Conservation (phyloP, 306 rosid species). For the Cucurbita ficifolia region DNA sequence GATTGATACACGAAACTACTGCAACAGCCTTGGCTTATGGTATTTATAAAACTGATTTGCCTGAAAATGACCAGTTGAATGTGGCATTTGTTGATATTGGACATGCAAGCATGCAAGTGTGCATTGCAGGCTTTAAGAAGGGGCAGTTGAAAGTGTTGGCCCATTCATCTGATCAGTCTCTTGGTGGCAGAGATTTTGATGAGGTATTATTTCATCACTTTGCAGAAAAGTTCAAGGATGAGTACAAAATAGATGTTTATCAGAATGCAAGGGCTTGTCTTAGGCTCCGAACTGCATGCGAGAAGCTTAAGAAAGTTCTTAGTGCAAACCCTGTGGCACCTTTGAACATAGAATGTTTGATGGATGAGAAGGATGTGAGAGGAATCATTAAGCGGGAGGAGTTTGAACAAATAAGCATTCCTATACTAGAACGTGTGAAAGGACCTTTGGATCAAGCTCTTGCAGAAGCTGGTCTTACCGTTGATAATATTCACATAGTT, state of each 20-base stretch:
- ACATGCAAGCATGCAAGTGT: conserved; percentile 93
- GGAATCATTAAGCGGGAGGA: conserved; percentile 87
- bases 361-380: conserved; percentile 90
- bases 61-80: conserved; percentile 67
- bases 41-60: conserved; percentile 84
- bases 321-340: conserved; percentile 95
- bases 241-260: conserved; percentile 70
- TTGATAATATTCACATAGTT: conserved; percentile 57
- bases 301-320: conserved; percentile 84
- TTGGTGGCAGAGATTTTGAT: conserved; percentile 95
- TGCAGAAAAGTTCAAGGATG: conserved; percentile 58
- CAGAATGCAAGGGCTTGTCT: conserved; percentile 80
- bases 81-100: conserved; percentile 92
- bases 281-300: conserved; percentile 76
- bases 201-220: conserved; percentile 72
- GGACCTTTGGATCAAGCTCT: conserved; percentile 82
- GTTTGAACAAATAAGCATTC: conserved; percentile 64
- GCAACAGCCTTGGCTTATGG: conserved; percentile 96
- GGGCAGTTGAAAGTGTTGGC: conserved; percentile 80
- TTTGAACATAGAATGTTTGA: conserved; percentile 76
- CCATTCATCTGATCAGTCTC: conserved; percentile 67
- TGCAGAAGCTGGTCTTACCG: conserved; percentile 58
- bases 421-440: conserved; percentile 81
- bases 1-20: conserved; percentile 74
- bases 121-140: conserved; percentile 81